Evolutionary conservation across 345 rosid species (phyloP).

Genomic region (Rubroshorea leprosula): DNA sequence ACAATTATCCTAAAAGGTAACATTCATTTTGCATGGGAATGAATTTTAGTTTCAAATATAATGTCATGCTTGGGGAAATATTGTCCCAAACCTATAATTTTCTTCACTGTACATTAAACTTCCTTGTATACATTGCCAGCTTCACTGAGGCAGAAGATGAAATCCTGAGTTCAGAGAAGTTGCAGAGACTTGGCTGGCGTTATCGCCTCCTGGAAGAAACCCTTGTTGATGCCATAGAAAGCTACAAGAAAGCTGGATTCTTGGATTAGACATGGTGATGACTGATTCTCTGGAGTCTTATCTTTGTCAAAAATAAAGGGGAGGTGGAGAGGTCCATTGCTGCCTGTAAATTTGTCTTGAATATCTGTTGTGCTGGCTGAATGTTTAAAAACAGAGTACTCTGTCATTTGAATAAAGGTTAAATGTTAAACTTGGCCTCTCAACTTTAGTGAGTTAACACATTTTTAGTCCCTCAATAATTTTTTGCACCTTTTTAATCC

Average conservation of each 20-base stretch:
- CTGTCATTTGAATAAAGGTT: too few relatives aligned
- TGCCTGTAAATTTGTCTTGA: background rate
- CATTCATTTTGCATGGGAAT: background rate
- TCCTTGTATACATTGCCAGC: slow-evolving; percentile 23
- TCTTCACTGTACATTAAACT: background rate
- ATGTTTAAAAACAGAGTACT: too few relatives aligned
- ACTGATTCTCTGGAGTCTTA: background rate
- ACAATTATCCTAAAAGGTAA: slow-evolving; percentile 28
- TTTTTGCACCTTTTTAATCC: too few relatives aligned
- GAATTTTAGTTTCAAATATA: too few relatives aligned
- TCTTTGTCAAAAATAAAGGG: background rate
- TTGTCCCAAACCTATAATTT: background rate
- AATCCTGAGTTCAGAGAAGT: slow-evolving; percentile 33
- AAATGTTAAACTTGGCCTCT: too few relatives aligned
- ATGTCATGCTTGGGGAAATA: too few relatives aligned
- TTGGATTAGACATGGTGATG: slow-evolving; percentile 17
- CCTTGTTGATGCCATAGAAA: slow-evolving; percentile 43
- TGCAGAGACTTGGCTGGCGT: slow-evolving; percentile 55
- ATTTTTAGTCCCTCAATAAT: too few relatives aligned
- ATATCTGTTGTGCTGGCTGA: background rate
- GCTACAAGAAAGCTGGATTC: slow-evolving; percentile 42
- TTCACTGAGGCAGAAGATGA: slow-evolving; percentile 25
- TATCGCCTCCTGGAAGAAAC: slow-evolving; percentile 51
- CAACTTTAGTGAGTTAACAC: too few relatives aligned
- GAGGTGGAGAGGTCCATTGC: background rate